Conservation (phyloP, 2,329 filamentous ascomycete species). For the Geoglossum cookeanum region DNA sequence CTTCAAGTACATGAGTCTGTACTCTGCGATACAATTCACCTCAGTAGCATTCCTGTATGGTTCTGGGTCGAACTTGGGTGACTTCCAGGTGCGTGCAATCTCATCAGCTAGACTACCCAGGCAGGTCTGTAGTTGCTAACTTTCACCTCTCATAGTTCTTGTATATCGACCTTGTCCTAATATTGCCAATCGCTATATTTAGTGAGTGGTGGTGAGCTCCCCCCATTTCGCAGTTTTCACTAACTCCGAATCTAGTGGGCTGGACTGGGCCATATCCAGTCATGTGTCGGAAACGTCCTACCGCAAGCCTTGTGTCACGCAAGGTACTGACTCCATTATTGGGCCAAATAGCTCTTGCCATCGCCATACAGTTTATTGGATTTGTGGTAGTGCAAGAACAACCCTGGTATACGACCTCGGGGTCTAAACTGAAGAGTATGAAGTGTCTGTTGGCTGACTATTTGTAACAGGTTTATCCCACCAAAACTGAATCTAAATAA, state of each 20-base stretch:
- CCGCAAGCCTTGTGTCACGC: constrained; percentile 74
- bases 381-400: constrained; percentile 61
- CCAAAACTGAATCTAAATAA: constrained; percentile 60
- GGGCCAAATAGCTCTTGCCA: constrained; percentile 69
- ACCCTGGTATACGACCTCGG: constrained; percentile 40
- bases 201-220: constrained; percentile 30
- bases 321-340: constrained; percentile 82
- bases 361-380: constrained; percentile 54
- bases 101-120: neutral
- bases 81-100: constrained; percentile 51
- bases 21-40: constrained; percentile 98
- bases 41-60: constrained; percentile 93
- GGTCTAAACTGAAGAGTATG: neutral
- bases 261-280: constrained; percentile 73
- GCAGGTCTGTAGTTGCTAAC: neutral
- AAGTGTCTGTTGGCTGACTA: neutral
- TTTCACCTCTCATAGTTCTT: constrained; percentile 40
- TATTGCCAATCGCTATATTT: constrained; percentile 90
- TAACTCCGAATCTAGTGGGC: constrained; percentile 41
- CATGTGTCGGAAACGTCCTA: constrained; percentile 70
- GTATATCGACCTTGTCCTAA: constrained; percentile 83
- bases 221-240: neutral
- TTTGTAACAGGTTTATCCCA: constrained; percentile 45
- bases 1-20: constrained; percentile 99
- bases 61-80: constrained; percentile 80